phyloP scores from a whole-genome alignment of 2,329 filamentous ascomycete species.

The Scytalidium sp. region DNA sequence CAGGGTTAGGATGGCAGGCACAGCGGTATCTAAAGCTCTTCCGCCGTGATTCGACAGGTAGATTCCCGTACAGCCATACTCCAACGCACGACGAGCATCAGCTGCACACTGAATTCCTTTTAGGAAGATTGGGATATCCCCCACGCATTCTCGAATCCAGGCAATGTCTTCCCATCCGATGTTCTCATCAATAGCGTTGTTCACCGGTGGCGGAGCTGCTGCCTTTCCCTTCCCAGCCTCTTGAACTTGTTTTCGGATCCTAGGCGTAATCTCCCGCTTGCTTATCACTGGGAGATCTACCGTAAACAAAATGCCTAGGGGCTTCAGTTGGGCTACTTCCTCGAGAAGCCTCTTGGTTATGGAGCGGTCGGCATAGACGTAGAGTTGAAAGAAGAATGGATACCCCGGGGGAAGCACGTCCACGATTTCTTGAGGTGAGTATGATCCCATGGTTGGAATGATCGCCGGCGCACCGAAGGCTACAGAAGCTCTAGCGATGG shows the following conservation, averaged over 20 bases:
- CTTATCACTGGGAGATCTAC: neutral
- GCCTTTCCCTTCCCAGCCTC: neutral
- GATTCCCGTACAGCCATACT: constrained; percentile 50
- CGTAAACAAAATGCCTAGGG: neutral
- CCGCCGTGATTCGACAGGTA: constrained; percentile 58
- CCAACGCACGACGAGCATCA: constrained; percentile 49
- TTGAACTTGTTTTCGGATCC: neutral
- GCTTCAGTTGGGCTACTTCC: neutral
- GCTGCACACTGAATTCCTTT: constrained; percentile 67
- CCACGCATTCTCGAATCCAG: neutral
- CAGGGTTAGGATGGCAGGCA: constrained; percentile 53
- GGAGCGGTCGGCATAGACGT: constrained; percentile 46
- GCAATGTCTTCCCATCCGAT: neutral
- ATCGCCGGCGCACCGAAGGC: neutral
- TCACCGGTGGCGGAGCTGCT: neutral
- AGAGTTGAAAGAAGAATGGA: constrained; percentile 53
- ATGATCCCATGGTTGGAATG: neutral
- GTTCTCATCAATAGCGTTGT: neutral
- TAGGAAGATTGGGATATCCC: constrained; percentile 74
- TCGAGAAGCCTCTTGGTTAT: neutral
- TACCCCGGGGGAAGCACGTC: neutral
- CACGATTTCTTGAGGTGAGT: neutral
- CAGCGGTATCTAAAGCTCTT: constrained; percentile 59
- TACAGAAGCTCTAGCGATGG: constrained; percentile 47
- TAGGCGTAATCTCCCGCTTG: neutral